Percentiles rank a stretch among this genome's conserved stretches.
Conservation (phyloP, 805 yeast species). For the Wickerhamomyces tratensis region DNA sequence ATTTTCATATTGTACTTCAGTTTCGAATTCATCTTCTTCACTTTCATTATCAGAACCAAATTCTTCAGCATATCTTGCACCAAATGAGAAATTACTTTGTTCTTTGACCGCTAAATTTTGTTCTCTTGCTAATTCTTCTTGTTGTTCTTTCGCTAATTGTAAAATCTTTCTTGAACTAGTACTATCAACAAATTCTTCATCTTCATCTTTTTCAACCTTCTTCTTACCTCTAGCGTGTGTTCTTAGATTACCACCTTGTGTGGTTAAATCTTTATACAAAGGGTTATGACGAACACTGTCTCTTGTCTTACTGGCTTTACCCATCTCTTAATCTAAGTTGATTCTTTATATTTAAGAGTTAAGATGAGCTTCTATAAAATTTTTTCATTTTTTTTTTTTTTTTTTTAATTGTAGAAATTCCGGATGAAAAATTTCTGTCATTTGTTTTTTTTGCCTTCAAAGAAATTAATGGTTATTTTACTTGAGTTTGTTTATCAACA, state of each 20-base stretch:
- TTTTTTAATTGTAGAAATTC: neutral
- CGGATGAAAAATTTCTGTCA: no score
- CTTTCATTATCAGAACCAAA: slow-evolving; percentile 39
- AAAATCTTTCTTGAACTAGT: slow-evolving; percentile 75
- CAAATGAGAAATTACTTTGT: slow-evolving; percentile 18
- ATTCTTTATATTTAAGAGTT: no score
- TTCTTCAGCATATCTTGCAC: slow-evolving; percentile 35
- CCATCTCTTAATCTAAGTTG: slow-evolving; percentile 33
- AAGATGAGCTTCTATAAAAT: no score
- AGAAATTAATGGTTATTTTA: no score
- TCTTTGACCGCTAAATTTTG: slow-evolving; percentile 27
- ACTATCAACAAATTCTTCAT: slow-evolving; percentile 69
- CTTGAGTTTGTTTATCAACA: neutral
- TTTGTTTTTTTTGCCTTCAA: no score
- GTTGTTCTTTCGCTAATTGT: slow-evolving; percentile 87
- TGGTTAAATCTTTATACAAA: slow-evolving; percentile 65
- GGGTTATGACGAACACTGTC: slow-evolving; percentile 73
- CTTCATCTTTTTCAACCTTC: slow-evolving; percentile 31
- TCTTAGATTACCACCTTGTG: slow-evolving; percentile 64
- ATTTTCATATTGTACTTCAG: slow-evolving; percentile 28
- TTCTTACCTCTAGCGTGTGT: slow-evolving; percentile 25
- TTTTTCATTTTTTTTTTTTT: neutral
- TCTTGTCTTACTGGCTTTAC: slow-evolving; percentile 46
- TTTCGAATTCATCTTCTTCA: slow-evolving; percentile 23
- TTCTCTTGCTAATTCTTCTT: slow-evolving; percentile 77